These are phyloP conservation scores for Microthlaspi erraticum DNA, from an alignment of 345 rosid species.

Conservation along the genomic window DNA sequence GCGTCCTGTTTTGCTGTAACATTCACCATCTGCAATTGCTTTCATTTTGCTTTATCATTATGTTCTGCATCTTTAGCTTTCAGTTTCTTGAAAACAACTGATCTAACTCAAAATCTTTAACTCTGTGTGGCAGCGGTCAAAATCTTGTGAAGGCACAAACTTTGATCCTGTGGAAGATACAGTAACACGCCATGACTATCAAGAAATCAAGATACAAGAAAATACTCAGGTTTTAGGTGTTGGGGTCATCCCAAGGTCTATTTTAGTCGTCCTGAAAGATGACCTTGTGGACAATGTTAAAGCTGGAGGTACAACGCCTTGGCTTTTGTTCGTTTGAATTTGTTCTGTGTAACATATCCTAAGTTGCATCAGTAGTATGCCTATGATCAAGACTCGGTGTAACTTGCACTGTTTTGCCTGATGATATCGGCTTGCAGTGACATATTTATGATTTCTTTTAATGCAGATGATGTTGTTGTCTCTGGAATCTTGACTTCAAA, in stretches of 20 bases:
- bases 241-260: constrained; percentile 95
- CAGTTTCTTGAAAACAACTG: not conserved
- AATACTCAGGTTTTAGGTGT: constrained; percentile 87
- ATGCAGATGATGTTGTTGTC: constrained; percentile 83
- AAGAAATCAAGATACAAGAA: constrained; percentile 96
- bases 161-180: constrained; percentile 74
- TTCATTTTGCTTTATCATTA: too few relatives aligned
- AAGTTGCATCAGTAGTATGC: not conserved
- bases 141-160: constrained; percentile 77
- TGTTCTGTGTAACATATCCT: not conserved
- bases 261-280: constrained; percentile 73
- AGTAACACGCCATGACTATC: constrained; percentile 80
- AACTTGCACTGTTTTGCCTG: not conserved
- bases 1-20: too few relatives aligned
- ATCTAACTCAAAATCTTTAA: constrained; percentile 10
- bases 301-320: constrained; percentile 82
- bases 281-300: constrained; percentile 95
- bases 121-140: constrained; percentile 58
- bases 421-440: not conserved
- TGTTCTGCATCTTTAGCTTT: not conserved
- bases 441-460: not conserved
- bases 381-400: not conserved
- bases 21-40: too few relatives aligned
- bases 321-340: constrained; percentile 8
- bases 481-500: constrained; percentile 88